Conservation (phyloP, 1,139 yeast species). For the Yamadazyma atmosphaerica region DNA sequence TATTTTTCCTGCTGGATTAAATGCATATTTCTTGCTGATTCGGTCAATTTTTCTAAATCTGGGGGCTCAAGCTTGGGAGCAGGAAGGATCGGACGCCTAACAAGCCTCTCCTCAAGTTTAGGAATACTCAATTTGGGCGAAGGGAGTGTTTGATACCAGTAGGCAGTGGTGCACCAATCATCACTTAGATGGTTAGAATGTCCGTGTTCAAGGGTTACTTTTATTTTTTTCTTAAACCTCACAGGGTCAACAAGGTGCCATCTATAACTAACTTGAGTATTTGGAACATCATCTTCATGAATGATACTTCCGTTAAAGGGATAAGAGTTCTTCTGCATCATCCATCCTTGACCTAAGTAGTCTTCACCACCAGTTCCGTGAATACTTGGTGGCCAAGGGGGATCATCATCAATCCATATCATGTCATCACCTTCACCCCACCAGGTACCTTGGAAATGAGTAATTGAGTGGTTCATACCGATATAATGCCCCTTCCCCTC, state of each 20-base stretch:
- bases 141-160: conserved; percentile 6
- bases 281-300: conserved; percentile 5
- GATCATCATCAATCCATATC: conserved; percentile 6
- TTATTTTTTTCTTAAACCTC: conserved; percentile 5
- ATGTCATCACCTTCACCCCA: conserved; percentile 6
- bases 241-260: conserved; percentile 6
- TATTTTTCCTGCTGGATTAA: background rate
- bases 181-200: conserved; percentile 6
- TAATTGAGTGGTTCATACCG: conserved; percentile 5
- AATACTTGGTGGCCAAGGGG: conserved; percentile 5
- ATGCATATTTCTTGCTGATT: conserved; percentile 1
- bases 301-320: conserved; percentile 5
- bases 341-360: conserved; percentile 5
- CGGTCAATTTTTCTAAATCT: background rate
- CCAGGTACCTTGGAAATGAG: conserved; percentile 5
- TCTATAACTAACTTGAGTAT: conserved; percentile 5
- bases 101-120: background rate
- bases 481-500: conserved; percentile 5
- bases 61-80: background rate
- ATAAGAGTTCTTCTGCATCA: conserved; percentile 3
- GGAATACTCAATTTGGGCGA: conserved; percentile 1
- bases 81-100: conserved; percentile 2
- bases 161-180: conserved; percentile 6
- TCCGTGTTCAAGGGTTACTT: conserved; percentile 6
- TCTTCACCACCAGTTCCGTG: conserved; percentile 5